Conservation (phyloP, 1,284 basidiomycete species). For the Marasmius oreades region DNA sequence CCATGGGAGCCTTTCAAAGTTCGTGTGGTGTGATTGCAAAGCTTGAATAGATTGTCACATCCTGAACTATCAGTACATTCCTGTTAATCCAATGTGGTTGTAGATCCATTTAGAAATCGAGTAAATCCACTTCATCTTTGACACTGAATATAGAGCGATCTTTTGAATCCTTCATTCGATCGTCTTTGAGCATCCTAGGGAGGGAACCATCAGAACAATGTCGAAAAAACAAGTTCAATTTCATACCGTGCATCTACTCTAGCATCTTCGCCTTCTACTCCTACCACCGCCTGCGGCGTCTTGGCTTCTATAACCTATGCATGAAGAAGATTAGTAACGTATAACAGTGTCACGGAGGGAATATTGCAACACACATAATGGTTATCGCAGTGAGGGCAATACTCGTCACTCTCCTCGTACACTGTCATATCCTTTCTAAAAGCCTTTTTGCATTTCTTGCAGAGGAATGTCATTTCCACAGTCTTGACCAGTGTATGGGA, state of each 20-base stretch:
- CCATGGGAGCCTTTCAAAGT: no score
- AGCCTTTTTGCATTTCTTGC: slow-evolving; percentile 98
- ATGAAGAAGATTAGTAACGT: neutral
- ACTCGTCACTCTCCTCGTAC: slow-evolving; percentile 97
- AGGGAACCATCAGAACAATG: neutral
- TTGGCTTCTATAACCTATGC: slow-evolving; percentile 89
- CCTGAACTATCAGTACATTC: no score
- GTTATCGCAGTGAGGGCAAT: slow-evolving; percentile 97
- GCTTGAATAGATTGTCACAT: no score
- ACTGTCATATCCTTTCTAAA: slow-evolving; percentile 91
- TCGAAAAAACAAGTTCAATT: neutral
- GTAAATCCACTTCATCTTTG: slow-evolving; percentile 23
- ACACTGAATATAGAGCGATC: slow-evolving; percentile 45
- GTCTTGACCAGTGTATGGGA: slow-evolving; percentile 77
- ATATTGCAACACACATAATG: slow-evolving; percentile 72
- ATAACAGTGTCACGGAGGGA: neutral
- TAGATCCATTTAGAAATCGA: neutral
- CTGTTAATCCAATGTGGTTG: no score
- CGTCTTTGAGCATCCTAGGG: slow-evolving; percentile 72
- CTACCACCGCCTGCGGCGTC: slow-evolving; percentile 81
- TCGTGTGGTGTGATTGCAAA: no score
- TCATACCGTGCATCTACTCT: slow-evolving; percentile 80
- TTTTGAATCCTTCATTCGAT: slow-evolving; percentile 52
- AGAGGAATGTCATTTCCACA: slow-evolving; percentile 89
- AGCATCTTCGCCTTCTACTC: slow-evolving; percentile 89